Percentiles rank a stretch among this genome's conserved stretches.
phyloP scores from a whole-genome alignment of 73 alveolate genomes.

The Uronychia setigera region DNA sequence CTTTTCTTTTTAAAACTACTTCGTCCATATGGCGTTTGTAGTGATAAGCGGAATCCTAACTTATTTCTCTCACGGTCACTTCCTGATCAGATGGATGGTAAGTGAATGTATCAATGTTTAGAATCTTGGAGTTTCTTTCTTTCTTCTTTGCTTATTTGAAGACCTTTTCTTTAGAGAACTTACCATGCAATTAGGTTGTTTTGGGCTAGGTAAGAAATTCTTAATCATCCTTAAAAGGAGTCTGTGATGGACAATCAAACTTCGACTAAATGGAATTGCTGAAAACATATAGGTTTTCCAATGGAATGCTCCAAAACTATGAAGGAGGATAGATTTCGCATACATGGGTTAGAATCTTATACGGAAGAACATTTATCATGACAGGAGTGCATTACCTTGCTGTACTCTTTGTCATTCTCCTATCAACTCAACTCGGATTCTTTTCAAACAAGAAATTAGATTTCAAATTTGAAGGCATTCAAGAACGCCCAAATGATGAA shows the following conservation, averaged over 20 bases:
- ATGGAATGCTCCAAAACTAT: not conserved
- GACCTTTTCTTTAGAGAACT: not conserved
- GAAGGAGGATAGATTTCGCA: not conserved
- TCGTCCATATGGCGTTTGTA: not conserved
- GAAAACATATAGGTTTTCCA: not conserved
- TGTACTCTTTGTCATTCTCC: not conserved
- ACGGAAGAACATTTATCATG: not conserved
- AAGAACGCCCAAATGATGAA: not conserved
- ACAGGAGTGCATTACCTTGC: not conserved
- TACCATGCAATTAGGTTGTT: not conserved
- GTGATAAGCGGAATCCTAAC: not conserved
- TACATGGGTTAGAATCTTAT: not conserved
- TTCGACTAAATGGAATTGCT: not conserved
- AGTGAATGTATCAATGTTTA: not conserved
- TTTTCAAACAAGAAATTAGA: not conserved
- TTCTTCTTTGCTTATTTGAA: not conserved
- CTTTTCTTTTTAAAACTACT: not conserved
- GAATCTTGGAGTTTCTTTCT: not conserved
- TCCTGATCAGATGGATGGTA: not conserved
- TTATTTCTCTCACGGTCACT: not conserved
- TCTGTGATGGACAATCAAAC: not conserved
- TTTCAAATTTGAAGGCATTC: not conserved
- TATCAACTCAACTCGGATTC: not conserved
- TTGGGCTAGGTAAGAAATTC: not conserved
- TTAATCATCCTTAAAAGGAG: not conserved